Evolutionary conservation across 306 rosid species (phyloP).

Genomic region (Gillenia trifoliata): DNA sequence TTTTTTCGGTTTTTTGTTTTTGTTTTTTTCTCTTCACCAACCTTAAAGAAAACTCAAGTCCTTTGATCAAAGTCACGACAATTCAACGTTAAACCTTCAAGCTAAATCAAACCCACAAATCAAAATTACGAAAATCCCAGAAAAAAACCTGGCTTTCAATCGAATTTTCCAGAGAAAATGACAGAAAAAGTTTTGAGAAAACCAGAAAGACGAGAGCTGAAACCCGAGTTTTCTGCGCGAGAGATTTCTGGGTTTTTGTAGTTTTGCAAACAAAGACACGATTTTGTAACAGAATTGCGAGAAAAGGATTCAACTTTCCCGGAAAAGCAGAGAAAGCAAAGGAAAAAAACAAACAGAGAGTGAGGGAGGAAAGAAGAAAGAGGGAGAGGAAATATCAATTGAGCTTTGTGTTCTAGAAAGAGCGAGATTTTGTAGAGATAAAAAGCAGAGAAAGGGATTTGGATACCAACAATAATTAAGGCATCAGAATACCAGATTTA

Average conservation of each 20-base stretch:
- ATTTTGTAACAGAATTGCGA: background rate
- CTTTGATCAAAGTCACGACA: constrained; percentile 5
- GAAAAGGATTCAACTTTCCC: constrained; percentile 16
- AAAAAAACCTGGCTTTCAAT: background rate
- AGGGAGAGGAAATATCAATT: background rate
- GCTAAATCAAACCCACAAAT: constrained; percentile 25
- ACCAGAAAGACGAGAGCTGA: background rate
- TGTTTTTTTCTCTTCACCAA: constrained; percentile 18
- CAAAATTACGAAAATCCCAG: background rate
- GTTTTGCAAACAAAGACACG: background rate
- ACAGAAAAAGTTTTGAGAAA: background rate
- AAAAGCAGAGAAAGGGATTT: constrained; percentile 3
- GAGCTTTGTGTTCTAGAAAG: constrained; percentile 17
- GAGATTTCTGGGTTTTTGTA: background rate
- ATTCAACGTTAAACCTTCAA: constrained; percentile 39
- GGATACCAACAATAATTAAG: constrained; percentile 14
- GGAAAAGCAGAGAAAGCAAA: constrained; percentile 21
- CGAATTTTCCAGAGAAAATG: constrained; percentile 3
- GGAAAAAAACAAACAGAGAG: background rate
- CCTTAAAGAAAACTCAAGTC: constrained; percentile 60
- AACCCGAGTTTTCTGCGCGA: background rate
- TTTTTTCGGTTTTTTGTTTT: background rate
- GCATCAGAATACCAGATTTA: constrained; percentile 33
- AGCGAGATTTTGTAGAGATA: background rate
- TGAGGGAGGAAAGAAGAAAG: background rate